A percentile compares a stretch with the other conserved stretches of the same genome.
These are phyloP conservation scores for Penicillium sp. DNA, from an alignment of 2,329 filamentous ascomycete genomes.

Conservation along the genomic window DNA sequence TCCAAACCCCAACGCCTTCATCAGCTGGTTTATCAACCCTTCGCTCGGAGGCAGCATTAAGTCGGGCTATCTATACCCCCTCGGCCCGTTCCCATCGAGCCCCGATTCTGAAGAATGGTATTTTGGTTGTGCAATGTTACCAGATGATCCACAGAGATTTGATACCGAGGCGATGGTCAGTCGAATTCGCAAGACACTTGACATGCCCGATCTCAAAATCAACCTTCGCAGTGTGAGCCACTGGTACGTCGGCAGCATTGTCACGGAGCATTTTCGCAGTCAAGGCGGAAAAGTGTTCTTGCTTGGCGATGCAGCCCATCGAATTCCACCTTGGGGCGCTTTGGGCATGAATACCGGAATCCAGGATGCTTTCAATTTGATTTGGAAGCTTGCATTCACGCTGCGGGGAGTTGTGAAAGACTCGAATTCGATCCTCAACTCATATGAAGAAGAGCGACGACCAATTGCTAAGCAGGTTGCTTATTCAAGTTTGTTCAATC, in stretches of 20 bases:
- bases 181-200: conserved; percentile 31
- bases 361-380: conserved; percentile 43
- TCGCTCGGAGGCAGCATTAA: conserved; percentile 36
- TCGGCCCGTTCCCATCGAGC: conserved; percentile 36
- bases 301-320: conserved; percentile 44
- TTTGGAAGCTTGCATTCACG: conserved; percentile 42
- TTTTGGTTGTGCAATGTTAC: conserved; percentile 31
- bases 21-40: conserved; percentile 43
- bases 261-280: conserved; percentile 32
- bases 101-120: conserved; percentile 39
- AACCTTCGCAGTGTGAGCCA: conserved; percentile 37
- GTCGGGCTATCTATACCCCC: conserved; percentile 40
- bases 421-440: conserved; percentile 29
- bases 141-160: conserved; percentile 29
- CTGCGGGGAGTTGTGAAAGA: conserved; percentile 18
- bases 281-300: conserved; percentile 35
- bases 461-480: conserved; percentile 37
- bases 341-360: conserved; percentile 45
- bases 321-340: conserved; percentile 41
- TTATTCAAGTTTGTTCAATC: conserved; percentile 32
- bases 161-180: conserved; percentile 28
- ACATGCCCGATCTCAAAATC: conserved; percentile 33
- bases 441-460: conserved; percentile 40
- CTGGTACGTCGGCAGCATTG: conserved; percentile 37
- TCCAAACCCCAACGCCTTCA: conserved; percentile 35